Evolutionary conservation across 208 protist species (phyloP), one percentile per base, ranked within the genome.

Genomic region (Vickermania ingenoplastis): DNA sequence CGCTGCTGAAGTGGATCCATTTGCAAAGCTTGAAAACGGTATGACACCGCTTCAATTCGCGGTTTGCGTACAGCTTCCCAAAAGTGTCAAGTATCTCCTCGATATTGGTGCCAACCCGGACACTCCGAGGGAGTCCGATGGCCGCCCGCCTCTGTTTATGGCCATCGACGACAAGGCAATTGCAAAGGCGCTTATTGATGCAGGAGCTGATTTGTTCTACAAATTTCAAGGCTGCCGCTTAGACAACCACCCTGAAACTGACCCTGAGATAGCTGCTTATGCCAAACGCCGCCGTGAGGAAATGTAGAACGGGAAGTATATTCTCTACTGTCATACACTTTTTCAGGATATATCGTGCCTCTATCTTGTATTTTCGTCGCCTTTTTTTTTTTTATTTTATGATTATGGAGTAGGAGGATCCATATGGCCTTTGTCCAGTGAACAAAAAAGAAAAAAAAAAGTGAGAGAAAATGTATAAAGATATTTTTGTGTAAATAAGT

Each of bases 31-130:
- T 1, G 71, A 76, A 27, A 66, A 61, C 29, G 89, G 86, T 28
- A 91, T 95, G 86, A 95, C 89, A 23, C 83, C 89, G 0, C 57
- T 95, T 45, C 84, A 92, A 57, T 91, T 83, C 53, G 81, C 86
- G 23, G 83, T 77, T 41, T 83, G 73, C 29, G 69, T 65, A 21
- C 69, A 92, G 56, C 78, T 80, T 59, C 73, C 70, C 17, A 63
- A 79, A 51, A 69, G 82, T 11, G 77, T 75, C 24, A 57, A 65
- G 13, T 64, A 65, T 25, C 69, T 95, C 2, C 80, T 95, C 17
- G 72, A 76, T 23, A 72, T 83, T 28, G 86, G 86, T 24, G 89
- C 89, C 0, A 79, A 95, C 67, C 81, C 83, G 0, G 82, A 90
- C 53, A 58, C 53, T 27, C 66, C 78, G 14, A 76, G 89, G 3